Conservation (phyloP, 2,329 filamentous ascomycete genomes). For the Dendryphion nanum region DNA sequence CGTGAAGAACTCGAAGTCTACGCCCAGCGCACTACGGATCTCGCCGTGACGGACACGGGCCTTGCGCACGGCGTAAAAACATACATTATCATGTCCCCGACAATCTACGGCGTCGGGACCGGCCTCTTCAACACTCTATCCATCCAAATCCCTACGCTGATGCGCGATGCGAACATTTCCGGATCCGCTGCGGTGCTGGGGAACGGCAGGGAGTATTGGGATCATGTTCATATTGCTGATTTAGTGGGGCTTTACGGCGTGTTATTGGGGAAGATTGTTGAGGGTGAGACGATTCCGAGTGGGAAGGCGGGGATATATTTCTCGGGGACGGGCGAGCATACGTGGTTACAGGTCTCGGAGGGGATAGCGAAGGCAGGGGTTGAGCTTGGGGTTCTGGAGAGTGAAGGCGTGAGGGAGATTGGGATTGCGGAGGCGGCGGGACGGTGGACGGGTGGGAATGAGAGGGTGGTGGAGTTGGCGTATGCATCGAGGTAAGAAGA, state of each 20-base stretch:
- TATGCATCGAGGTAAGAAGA: no score
- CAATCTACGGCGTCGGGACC: slow-evolving; percentile 48
- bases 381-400: slow-evolving; percentile 30
- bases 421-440: no score
- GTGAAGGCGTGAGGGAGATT: no score
- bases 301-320: slow-evolving; percentile 47
- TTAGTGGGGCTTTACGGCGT: slow-evolving; percentile 44
- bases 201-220: slow-evolving; percentile 40
- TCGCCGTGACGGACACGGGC: slow-evolving; percentile 44
- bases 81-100: slow-evolving; percentile 47
- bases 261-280: slow-evolving; percentile 30
- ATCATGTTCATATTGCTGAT: slow-evolving; percentile 49
- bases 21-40: slow-evolving; percentile 46
- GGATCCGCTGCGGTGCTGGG: slow-evolving; percentile 37
- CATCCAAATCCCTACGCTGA: slow-evolving; percentile 40
- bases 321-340: slow-evolving; percentile 39
- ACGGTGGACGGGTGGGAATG: no score
- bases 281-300: slow-evolving; percentile 26
- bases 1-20: slow-evolving; percentile 41
- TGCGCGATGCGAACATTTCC: slow-evolving; percentile 27
- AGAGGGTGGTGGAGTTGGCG: no score
- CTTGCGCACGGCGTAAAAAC: slow-evolving; percentile 44
- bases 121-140: slow-evolving; percentile 44
- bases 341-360: slow-evolving; percentile 42
- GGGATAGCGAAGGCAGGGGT: slow-evolving; percentile 35